Percentiles rank a stretch among this genome's conserved stretches.
phyloP scores from a whole-genome alignment of 495 filamentous ascomycete species.

The Ascobolus immersus region DNA sequence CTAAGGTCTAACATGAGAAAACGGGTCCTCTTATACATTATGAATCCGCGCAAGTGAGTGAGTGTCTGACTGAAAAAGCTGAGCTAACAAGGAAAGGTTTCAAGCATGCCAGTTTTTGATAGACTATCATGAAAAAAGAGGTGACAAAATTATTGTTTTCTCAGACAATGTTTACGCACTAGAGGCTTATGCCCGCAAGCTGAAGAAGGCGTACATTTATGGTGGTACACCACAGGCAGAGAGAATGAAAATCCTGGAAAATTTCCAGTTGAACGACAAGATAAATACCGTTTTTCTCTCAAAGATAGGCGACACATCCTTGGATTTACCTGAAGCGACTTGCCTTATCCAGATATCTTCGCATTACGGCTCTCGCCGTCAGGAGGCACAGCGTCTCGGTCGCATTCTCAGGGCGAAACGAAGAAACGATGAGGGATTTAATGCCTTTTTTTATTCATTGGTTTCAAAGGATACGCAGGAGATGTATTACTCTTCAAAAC shows the following conservation, averaged over 20 bases:
- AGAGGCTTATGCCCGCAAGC: conserved; percentile 54
- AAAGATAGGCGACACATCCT: conserved; percentile 92
- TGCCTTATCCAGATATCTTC: conserved; percentile 96
- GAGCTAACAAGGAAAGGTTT: no score
- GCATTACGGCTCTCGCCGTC: conserved; percentile 89
- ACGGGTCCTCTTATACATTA: conserved; percentile 59
- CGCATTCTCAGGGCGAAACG: conserved; percentile 90
- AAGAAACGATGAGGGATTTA: conserved; percentile 94
- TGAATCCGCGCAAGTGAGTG: conserved; percentile 77
- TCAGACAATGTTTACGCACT: conserved; percentile 95
- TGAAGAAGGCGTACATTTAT: conserved; percentile 80
- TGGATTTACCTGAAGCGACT: conserved; percentile 89
- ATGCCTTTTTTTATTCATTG: conserved; percentile 95
- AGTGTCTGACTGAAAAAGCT: no score
- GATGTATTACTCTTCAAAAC: conserved; percentile 94
- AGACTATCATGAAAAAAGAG: conserved; percentile 84
- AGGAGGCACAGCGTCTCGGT: conserved; percentile 85
- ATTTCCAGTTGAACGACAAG: conserved; percentile 83
- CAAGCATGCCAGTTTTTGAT: conserved; percentile 29
- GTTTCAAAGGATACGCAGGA: conserved; percentile 93
- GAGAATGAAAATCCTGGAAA: conserved; percentile 70
- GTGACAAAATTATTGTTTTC: conserved; percentile 98
- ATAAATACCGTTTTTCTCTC: conserved; percentile 94
- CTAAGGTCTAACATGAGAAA: conserved; percentile 44
- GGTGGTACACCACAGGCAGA: conserved; percentile 70